phyloP scores from a whole-genome alignment of 1,139 yeast species.

The Blastobotrys arbuscula region DNA sequence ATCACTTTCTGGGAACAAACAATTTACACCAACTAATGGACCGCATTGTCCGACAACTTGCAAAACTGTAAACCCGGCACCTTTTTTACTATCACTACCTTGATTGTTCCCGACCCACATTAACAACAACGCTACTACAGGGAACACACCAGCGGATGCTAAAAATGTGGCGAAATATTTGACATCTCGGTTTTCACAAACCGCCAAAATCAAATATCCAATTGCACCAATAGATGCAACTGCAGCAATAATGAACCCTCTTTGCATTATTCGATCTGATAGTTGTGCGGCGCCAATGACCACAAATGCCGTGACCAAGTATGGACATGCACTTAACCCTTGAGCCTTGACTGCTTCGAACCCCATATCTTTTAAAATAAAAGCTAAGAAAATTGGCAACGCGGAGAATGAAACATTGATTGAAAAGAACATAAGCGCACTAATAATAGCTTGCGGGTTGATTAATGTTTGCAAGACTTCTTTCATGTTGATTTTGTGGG shows the following conservation, averaged over 20 bases:
- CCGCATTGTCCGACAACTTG: slow-evolving; percentile 34
- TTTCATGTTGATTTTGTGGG: slow-evolving; percentile 16
- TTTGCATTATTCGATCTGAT: slow-evolving; percentile 24
- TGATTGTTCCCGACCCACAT: slow-evolving; percentile 34
- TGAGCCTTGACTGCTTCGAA: slow-evolving; percentile 26
- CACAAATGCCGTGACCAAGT: slow-evolving; percentile 22
- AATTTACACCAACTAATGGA: slow-evolving; percentile 32
- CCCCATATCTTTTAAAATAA: slow-evolving; percentile 28
- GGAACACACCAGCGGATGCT: slow-evolving; percentile 32
- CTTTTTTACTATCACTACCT: slow-evolving; percentile 30
- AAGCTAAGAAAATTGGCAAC: slow-evolving; percentile 28
- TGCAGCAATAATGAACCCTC: slow-evolving; percentile 27
- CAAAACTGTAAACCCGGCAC: slow-evolving; percentile 29
- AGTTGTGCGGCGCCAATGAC: slow-evolving; percentile 21
- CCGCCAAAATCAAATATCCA: slow-evolving; percentile 30
- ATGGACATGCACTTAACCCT: slow-evolving; percentile 30
- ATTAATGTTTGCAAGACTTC: slow-evolving; percentile 20
- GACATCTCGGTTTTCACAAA: slow-evolving; percentile 23
- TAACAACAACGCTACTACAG: slow-evolving; percentile 29
- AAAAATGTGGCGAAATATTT: slow-evolving; percentile 31
- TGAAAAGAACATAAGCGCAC: slow-evolving; percentile 28
- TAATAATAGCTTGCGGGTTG: slow-evolving; percentile 23
- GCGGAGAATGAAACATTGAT: slow-evolving; percentile 30
- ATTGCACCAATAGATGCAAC: slow-evolving; percentile 26
- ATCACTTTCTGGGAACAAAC: slow-evolving; percentile 29